Base-by-base conservation (phyloP, 2,329 filamentous ascomycete species). In the Pseudocercospora vitis region DNA sequence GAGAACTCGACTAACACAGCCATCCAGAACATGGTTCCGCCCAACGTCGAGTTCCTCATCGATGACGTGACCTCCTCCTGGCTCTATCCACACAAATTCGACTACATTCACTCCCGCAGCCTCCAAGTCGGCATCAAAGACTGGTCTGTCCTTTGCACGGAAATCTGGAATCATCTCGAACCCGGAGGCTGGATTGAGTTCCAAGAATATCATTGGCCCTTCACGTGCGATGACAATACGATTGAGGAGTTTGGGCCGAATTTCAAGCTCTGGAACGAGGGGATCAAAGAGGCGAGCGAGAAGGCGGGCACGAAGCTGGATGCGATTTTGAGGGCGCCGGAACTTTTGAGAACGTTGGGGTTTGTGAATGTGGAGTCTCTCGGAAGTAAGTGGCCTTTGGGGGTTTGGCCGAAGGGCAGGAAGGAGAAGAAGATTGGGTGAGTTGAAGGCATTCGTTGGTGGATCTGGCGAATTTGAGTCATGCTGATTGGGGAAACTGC, bases 21-120 rank as follows among this genome's bases (percentile, higher is more conserved):
- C 21, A 1, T 40, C 18, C 19, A 40, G 37, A 40, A 66, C 51
- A 74, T 73, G 69, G 73, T 78, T 0, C 76, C 76, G 0, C 70
- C 73, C 2, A 78, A 78, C 59, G 72, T 71, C 57, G 61, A 65
- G 21, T 78, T 78, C 59, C 72, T 77, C 50, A 71, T 79, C 49
- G 76, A 78, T 65, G 76, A 78, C 47, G 67, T 73, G 12, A 70
- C 69, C 1, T 62, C 69, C 6, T 67, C 69, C 19, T 78, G 75
- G 75, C 73, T 70, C 0, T 73, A 59, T 1, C 53, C 61, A 1
- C 58, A 69, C 24, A 52, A 60, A 7, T 73, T 73, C 50, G 50
- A 58, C 12, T 51, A 76, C 53, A 71, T 78, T 33, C 75, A 78
- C 58, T 65, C 75, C 14, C 74, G 76, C 46, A 72, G 72, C 39